Percentiles rank a stretch among this genome's conserved stretches.
These are phyloP conservation scores for Annulohypoxylon maeteangense DNA, from an alignment of 495 filamentous ascomycete species.

Conservation along the genomic window DNA sequence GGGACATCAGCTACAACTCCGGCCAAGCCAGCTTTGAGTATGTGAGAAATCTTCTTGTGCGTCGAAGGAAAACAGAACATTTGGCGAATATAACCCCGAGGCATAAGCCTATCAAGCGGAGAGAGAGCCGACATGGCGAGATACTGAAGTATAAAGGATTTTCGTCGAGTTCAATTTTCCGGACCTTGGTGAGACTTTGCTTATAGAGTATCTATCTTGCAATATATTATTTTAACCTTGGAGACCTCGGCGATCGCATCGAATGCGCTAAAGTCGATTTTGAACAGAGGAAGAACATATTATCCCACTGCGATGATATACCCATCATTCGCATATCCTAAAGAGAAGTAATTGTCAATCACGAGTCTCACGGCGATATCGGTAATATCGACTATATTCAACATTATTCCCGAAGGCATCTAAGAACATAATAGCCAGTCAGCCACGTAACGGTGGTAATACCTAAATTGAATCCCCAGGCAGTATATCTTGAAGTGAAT, in stretches of 20 bases:
- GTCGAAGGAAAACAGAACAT: constrained; percentile 44
- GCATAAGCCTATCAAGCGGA: constrained; percentile 45
- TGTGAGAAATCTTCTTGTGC: constrained; percentile 2
- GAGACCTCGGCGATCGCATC: too few species aligned
- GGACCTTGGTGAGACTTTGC: background rate
- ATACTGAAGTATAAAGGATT: background rate
- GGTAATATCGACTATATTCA: background rate
- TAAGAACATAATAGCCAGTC: background rate
- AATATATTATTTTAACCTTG: too few species aligned
- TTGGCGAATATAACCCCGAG: constrained; percentile 44
- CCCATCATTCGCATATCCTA: background rate
- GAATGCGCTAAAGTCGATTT: background rate
- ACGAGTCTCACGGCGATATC: constrained; percentile 1
- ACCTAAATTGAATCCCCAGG: background rate
- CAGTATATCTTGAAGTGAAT: background rate
- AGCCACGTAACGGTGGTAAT: background rate
- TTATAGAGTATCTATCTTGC: background rate
- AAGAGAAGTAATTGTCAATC: background rate
- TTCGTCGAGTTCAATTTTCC: background rate
- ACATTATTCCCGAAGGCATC: constrained; percentile 24
- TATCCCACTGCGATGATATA: background rate
- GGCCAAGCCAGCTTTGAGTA: constrained; percentile 32
- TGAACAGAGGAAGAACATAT: background rate
- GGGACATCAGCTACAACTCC: constrained; percentile 39
- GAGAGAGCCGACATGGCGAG: constrained; percentile 28